Evolutionary conservation across 208 protist species (phyloP), one percentile per base, ranked within the genome.

Genomic region (Acanthamoeba castellanii): DNA sequence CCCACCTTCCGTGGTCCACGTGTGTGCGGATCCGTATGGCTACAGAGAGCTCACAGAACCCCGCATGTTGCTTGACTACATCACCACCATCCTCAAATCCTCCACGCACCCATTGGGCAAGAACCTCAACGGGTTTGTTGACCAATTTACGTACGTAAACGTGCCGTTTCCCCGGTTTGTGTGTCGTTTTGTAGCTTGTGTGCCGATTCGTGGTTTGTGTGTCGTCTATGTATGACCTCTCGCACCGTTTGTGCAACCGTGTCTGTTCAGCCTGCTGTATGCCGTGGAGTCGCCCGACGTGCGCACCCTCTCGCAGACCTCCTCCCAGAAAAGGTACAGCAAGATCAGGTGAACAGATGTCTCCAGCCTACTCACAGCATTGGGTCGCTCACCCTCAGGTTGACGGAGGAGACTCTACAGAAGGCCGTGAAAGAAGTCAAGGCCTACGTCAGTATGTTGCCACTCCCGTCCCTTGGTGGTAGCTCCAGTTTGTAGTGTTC

Each of bases 351-450:
- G n/a, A n/a, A n/a, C 22, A 18, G 64, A 3, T 8, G n/a, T 9
- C 22, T 25, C 61, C n/a, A 3, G 25, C 9, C 72, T 25, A 82
- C 9, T 82, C 37, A 8, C 8, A 42, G 22, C 34, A 4, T 20
- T 78, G 13, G 14, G 0, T 37, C 37, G 3, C 37, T 57, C 42
- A 45, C 37, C 25, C 27, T 89, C 32, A 92, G 87, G 42, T 27
- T 93, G 20, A 93, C 88, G 9, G 88, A 93, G 30, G 88, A 93
- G 34, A 93, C 88, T 7, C 88, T 93, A 4, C 88, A 93, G 32
- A 93, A 93, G 88, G 88, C 88, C 20, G 88, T 93, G 27, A 93
- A 93, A 18, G 88, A 92, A 11, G 61, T 92, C 57, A 70, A 92
- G 34, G 66, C 32, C 37, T 92, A 92, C 66, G 87, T 92, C 61